Evolutionary conservation across 2,329 filamentous ascomycete species (phyloP), one percentile per base, ranked within the genome.

Genomic region (Elsinoe necatrix): DNA sequence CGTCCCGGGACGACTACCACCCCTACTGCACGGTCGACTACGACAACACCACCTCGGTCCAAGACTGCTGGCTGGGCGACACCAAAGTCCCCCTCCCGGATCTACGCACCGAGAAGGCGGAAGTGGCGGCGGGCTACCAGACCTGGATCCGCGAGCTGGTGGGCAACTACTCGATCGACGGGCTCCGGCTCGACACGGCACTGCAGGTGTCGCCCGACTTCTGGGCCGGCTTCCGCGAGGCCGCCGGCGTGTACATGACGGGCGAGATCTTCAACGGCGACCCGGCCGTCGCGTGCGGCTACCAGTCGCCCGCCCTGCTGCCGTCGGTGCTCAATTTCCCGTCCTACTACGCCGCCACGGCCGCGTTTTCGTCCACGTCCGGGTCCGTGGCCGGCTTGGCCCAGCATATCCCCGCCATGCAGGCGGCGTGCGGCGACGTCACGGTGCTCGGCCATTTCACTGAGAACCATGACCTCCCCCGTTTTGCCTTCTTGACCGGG

Each of bases 141-240:
- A 67, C 71, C n/a, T 87, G 84, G 85, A 73, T 87, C 62, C 67
- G 65, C 16, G 71, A 71, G 41, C 71, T 86, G 0, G 77, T 86
- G 1, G 66, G 73, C 2, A 79, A 82, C 60, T 87, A 85, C 64
- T 73, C 72, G 16, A 82, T 85, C 71, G 77, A 80, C 63, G 77
- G 77, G 1, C 63, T 79, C n/a, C 74, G 77, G 51, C 67, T 79
- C 25, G 77, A 80, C 63, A 76, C 74, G 42, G 72, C 73, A 7
- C 72, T 75, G 61, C 70, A 79, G 59, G 71, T 78, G 31, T 65
- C 73, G 29, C 70, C 67, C 1, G 63, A 59, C 14, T 78, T 76
- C 62, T 73, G 73, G 64, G 54, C 67, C 3, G 58, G 59, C 4
- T 75, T 76, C 59, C 64, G 65, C 45, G 60, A 56, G 12, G 62